Evolutionary conservation across 345 rosid species (phyloP), one percentile per base, ranked within the genome.

Genomic region (Eucalyptus microcorys): DNA sequence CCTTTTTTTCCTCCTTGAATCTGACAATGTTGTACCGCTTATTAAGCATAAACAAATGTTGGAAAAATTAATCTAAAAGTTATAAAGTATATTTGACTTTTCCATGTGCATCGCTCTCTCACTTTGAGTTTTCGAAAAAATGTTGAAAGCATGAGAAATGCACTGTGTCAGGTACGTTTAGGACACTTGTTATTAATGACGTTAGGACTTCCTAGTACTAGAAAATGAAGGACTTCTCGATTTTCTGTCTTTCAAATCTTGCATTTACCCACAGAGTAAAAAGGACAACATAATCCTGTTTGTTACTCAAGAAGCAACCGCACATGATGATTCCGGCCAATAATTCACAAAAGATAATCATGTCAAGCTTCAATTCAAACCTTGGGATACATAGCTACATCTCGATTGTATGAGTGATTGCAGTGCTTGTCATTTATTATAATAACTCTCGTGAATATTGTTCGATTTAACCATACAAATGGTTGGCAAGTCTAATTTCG

Each of bases 381-480:
- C 27, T 71, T 5, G 45, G 5, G 6, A 16, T 16, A 15, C 4
- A 68, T 8, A 68, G 80, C 26, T 5, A 19, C 26, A 10, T 71
- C 45, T 37, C 14, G 4, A 7, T 50, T 17, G 22, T 17, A 50
- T 17, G 52, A 49, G 52, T 49, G 52, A 17, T 50, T 7, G 55
- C 22, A 0, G 4, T 0, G 80, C 43, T 17, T 1, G 43, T 16
- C 43, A 14, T 68, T 32, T 68, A 21, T 7, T 10, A 34, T 10
- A 4, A 17, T 37, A 10, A 71, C 27, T 37, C 24, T 37, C 0
- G 7, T 5, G 8, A 32, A 68, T 34, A 34, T 68, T 0, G 22
- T 68, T 17, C 7, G 24, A 8, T 37, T 71, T 21, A 19, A 76
- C 83, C 4, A 14, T 22, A 6, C 47, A 37, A 37, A 71, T 5